Conservation (phyloP, 106 monocot species). For the Dioscorea alata region DNA sequence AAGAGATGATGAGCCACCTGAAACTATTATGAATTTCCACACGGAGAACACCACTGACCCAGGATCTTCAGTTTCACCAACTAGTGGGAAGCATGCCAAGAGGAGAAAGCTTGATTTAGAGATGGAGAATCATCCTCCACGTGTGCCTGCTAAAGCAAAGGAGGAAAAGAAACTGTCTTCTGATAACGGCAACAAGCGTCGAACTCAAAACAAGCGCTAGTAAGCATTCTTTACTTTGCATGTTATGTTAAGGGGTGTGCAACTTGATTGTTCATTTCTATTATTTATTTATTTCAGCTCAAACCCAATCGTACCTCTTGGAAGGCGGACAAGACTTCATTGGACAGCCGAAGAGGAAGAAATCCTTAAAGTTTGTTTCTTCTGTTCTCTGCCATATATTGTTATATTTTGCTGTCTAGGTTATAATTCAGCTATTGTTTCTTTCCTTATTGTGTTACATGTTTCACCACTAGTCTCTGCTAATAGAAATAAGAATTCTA, state of each 20-base stretch:
- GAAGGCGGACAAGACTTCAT: constrained; percentile 36
- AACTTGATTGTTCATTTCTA: constrained; percentile 1
- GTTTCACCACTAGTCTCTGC: no score
- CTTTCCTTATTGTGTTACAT: no score
- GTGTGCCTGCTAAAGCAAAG: not conserved
- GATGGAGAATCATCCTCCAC: not conserved
- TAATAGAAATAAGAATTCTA: no score
- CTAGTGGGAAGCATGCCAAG: constrained; percentile 7
- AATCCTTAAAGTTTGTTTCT: constrained; percentile 28
- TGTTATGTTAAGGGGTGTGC: not conserved
- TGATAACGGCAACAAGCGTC: constrained; percentile 3
- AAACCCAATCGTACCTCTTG: constrained; percentile 27
- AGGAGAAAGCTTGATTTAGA: constrained; percentile 4
- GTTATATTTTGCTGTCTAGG: no score
- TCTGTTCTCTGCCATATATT: not conserved
- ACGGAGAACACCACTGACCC: not conserved
- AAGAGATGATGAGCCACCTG: constrained; percentile 1
- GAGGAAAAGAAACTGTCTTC: not conserved
- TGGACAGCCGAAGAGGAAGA: constrained; percentile 56
- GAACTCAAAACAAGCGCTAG: constrained; percentile 10
- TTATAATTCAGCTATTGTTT: no score
- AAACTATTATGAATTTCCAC: not conserved
- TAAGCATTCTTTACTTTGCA: constrained; percentile 8
- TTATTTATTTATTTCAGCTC: constrained; percentile 24
- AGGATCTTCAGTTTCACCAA: not conserved